These are phyloP conservation scores for Purshia tridentata DNA, from an alignment of 306 rosid genomes.

Conservation along the genomic window DNA sequence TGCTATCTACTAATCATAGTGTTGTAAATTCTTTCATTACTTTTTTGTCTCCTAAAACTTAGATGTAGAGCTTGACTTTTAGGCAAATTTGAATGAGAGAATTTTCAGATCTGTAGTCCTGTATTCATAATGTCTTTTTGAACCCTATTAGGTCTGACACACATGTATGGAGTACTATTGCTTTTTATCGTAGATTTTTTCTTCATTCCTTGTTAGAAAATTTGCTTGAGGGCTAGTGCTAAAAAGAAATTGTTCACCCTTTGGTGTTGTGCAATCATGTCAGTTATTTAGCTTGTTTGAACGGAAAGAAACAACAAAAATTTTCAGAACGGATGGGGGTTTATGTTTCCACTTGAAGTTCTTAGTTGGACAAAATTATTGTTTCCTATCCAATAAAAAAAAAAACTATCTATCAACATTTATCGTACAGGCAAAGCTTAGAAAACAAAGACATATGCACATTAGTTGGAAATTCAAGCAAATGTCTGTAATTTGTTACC, in stretches of 20 bases:
- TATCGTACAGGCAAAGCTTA: neutral
- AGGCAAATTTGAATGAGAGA: neutral
- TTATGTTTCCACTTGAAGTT: neutral
- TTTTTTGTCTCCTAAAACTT: neutral
- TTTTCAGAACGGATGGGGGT: no score
- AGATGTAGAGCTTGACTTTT: neutral
- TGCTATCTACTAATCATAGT: neutral
- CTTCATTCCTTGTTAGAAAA: no score
- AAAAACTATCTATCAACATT: neutral
- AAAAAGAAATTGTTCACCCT: no score
- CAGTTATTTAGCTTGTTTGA: no score
- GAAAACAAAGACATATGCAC: slow-evolving; percentile 14
- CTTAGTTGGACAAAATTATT: neutral
- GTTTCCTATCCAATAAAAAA: neutral
- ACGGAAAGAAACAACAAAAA: no score
- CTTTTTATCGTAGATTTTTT: no score
- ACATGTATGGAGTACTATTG: no score
- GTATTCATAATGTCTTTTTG: no score
- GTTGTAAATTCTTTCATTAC: neutral
- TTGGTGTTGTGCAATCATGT: no score
- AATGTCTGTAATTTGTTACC: slow-evolving; percentile 47
- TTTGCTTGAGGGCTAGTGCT: no score
- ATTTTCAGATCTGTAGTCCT: neutral
- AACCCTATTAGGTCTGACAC: no score
- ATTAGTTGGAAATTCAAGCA: slow-evolving; percentile 1